These are phyloP conservation scores for Vitis riparia DNA, from an alignment of 164 flowering plant species.

Conservation along the genomic window DNA sequence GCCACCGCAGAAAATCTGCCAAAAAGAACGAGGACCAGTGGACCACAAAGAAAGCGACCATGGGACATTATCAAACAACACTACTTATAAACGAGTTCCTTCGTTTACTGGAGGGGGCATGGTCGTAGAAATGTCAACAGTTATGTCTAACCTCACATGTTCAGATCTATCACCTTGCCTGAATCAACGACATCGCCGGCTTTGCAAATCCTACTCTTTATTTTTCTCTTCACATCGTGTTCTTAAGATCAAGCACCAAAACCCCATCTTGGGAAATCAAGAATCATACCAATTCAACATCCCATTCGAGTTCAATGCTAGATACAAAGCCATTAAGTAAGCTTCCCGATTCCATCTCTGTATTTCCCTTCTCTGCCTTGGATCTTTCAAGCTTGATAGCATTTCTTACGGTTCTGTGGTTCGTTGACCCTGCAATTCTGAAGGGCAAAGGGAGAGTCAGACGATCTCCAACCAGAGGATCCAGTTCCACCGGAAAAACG, in stretches of 20 bases:
- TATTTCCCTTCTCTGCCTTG: background rate
- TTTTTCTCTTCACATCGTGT: no score
- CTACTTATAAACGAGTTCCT: no score
- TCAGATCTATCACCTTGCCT: background rate
- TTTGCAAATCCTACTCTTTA: background rate
- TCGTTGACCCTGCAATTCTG: background rate
- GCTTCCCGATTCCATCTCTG: background rate
- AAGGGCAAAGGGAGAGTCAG: background rate
- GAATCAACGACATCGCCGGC: background rate
- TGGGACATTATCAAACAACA: no score
- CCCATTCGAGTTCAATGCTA: background rate
- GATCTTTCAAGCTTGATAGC: background rate
- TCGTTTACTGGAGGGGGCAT: no score
- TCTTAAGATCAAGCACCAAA: background rate
- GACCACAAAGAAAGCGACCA: no score
- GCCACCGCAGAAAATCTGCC: no score
- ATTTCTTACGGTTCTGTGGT: background rate
- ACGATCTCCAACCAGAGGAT: background rate
- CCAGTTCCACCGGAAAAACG: background rate
- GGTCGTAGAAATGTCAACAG: background rate
- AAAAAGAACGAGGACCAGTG: no score
- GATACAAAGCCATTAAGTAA: background rate
- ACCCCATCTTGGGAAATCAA: background rate
- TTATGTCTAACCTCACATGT: background rate
- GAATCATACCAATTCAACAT: background rate